A percentile compares a stretch with the other conserved stretches of the same genome.
phyloP scores from a whole-genome alignment of 2,329 filamentous ascomycete genomes.

The Aureobasidium mangrovei region DNA sequence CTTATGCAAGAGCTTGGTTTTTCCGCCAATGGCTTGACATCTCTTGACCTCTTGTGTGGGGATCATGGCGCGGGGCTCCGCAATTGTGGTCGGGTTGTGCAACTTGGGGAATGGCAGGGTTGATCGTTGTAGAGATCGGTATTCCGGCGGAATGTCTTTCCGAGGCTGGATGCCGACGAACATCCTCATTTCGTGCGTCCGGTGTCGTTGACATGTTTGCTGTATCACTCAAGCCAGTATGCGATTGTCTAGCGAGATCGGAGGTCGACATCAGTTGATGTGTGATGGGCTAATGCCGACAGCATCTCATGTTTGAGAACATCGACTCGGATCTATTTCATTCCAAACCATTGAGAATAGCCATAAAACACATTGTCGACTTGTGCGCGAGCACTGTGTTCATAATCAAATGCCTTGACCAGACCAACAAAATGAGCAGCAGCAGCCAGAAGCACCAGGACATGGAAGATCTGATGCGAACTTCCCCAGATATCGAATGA shows the following conservation, averaged over 20 bases:
- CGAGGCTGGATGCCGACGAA: too few relatives aligned
- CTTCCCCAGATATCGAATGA: slow-evolving; percentile 84
- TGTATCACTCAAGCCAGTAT: too few relatives aligned
- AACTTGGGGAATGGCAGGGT: not conserved
- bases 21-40: slow-evolving; percentile 4
- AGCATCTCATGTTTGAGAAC: too few relatives aligned
- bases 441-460: slow-evolving; percentile 77
- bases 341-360: not conserved
- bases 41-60: not conserved
- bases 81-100: not conserved
- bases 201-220: too few relatives aligned
- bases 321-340: not conserved
- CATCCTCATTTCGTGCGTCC: too few relatives aligned
- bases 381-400: slow-evolving; percentile 44
- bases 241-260: too few relatives aligned
- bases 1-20: slow-evolving; percentile 1
- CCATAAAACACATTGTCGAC: not conserved
- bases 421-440: slow-evolving; percentile 73
- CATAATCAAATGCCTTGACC: slow-evolving; percentile 75
- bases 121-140: not conserved
- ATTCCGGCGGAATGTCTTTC: not conserved
- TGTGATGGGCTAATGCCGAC: too few relatives aligned
- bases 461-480: slow-evolving; percentile 94
- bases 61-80: not conserved
- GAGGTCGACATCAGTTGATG: too few relatives aligned